These are phyloP conservation scores for Colletotrichum sp. DNA, from an alignment of 2,329 filamentous ascomycete species.

Conservation along the genomic window DNA sequence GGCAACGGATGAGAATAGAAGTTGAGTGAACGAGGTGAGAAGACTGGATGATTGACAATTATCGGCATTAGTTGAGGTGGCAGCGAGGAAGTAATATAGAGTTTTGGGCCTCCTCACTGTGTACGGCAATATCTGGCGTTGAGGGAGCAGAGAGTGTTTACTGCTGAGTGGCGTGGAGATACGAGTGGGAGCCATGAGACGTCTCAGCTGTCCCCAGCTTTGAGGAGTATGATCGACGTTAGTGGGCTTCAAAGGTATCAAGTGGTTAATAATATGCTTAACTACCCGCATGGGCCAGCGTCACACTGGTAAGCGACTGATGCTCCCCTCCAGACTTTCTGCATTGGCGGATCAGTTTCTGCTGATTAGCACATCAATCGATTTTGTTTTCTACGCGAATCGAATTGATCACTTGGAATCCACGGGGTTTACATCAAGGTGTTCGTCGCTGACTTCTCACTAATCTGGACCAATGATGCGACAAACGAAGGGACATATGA, in stretches of 20 bases:
- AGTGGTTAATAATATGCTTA: background rate
- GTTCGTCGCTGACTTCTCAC: background rate
- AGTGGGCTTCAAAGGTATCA: background rate
- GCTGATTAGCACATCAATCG: background rate
- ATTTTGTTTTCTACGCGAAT: background rate
- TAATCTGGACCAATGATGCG: background rate
- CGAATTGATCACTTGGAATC: background rate
- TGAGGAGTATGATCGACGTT: background rate
- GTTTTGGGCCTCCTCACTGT: background rate
- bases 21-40: background rate
- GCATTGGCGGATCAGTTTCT: background rate
- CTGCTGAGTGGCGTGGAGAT: background rate
- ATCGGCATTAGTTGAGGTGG: background rate
- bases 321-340: background rate
- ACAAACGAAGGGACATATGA: background rate
- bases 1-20: background rate
- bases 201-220: background rate
- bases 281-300: background rate
- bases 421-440: background rate
- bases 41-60: background rate
- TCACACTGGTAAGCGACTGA: background rate
- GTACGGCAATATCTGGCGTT: fast-evolving
- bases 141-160: background rate
- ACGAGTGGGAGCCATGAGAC: background rate
- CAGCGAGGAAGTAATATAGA: background rate